Conservation (phyloP, 106 monocot species). For the Agapanthus africanus region DNA sequence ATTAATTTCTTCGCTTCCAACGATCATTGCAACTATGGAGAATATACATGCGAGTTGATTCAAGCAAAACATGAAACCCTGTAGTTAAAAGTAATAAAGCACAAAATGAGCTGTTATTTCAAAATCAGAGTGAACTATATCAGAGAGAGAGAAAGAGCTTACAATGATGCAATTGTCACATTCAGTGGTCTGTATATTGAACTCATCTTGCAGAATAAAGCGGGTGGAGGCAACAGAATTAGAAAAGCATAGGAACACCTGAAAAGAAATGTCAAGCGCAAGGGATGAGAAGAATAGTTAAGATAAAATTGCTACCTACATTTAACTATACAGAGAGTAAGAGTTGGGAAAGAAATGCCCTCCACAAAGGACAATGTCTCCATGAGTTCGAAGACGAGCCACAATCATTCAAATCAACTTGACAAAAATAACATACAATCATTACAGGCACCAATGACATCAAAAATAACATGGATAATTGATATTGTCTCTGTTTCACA, state of each 20-base stretch:
- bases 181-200: conserved; percentile 88
- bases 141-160: conserved; percentile 5
- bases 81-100: neutral
- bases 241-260: conserved; percentile 79
- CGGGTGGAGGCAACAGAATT: conserved; percentile 92
- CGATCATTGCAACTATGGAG: conserved; percentile 57
- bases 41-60: conserved; percentile 76
- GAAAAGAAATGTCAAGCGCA: too few relatives aligned
- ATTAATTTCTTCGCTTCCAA: conserved; percentile 49
- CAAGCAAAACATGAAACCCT: conserved; percentile 76
- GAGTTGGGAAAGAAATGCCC: too few relatives aligned
- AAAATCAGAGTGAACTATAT: neutral
- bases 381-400: too few relatives aligned
- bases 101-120: neutral
- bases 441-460: too few relatives aligned
- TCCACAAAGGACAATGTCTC: too few relatives aligned
- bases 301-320: too few relatives aligned
- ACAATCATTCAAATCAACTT: too few relatives aligned
- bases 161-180: conserved; percentile 97
- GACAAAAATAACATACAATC: too few relatives aligned
- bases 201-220: conserved; percentile 89
- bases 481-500: too few relatives aligned
- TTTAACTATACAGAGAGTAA: too few relatives aligned
- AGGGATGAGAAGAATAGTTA: too few relatives aligned
- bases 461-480: too few relatives aligned